Conservation (phyloP, 495 filamentous ascomycete genomes). For the Beverwykella pulmonaria region DNA sequence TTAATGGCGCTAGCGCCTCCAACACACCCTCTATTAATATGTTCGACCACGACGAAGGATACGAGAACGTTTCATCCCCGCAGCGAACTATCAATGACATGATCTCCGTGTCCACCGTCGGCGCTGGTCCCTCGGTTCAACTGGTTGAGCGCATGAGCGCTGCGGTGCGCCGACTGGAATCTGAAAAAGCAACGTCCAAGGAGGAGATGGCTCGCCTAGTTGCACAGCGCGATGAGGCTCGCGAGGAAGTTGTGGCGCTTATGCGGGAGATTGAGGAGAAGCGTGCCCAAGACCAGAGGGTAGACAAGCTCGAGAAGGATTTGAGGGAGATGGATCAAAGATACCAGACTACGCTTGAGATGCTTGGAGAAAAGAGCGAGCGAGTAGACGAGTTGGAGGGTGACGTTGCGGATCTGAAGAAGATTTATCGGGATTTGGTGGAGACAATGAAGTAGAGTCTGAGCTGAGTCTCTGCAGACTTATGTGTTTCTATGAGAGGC, state of each 20-base stretch:
- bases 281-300: conserved; percentile 59
- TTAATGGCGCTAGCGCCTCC: conserved; percentile 34
- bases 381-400: conserved; percentile 83
- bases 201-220: conserved; percentile 82
- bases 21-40: conserved; percentile 59
- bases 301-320: conserved; percentile 67
- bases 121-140: conserved; percentile 90
- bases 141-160: conserved; percentile 96
- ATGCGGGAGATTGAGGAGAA: conserved; percentile 83
- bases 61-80: conserved; percentile 66
- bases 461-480: not conserved
- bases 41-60: conserved; percentile 69
- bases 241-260: conserved; percentile 83
- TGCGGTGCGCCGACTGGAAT: conserved; percentile 85
- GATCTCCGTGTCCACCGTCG: conserved; percentile 83
- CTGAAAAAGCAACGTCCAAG: conserved; percentile 79
- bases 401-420: conserved; percentile 90
- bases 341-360: conserved; percentile 88
- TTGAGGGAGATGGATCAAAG: conserved; percentile 65
- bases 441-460: conserved; percentile 69
- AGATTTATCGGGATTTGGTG: conserved; percentile 90
- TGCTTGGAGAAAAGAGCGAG: conserved; percentile 97
- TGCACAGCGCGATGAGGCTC: conserved; percentile 83
- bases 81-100: conserved; percentile 82
- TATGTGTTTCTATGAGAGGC: conserved; percentile 43